Evolutionary conservation across 371 early-diverging fungal species (phyloP).

Genomic region (Mucor circinelloides): DNA sequence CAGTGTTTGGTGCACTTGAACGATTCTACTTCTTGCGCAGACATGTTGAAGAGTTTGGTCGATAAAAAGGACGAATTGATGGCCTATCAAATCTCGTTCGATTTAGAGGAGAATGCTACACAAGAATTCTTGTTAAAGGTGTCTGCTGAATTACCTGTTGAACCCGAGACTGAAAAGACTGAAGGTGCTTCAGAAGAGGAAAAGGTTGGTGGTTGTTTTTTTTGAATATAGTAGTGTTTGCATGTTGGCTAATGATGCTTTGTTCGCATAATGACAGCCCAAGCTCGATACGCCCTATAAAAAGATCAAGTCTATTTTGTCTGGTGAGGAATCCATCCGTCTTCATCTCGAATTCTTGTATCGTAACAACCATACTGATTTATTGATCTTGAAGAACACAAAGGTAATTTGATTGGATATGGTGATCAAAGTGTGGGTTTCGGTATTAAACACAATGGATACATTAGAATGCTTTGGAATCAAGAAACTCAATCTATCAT

Average conservation of each 20-base stretch:
- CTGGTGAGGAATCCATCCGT: conserved; percentile 86
- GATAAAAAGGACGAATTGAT: conserved; percentile 66
- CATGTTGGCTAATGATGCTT: not conserved
- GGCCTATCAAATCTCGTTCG: conserved; percentile 98
- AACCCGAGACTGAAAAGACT: conserved; percentile 47
- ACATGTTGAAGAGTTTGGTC: conserved; percentile 70
- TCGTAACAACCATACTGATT: conserved; percentile 93
- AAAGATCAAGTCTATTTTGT: conserved; percentile 79
- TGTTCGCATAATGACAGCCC: conserved; percentile 1
- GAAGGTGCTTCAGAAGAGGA: conserved; percentile 33
- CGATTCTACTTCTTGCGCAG: conserved; percentile 72
- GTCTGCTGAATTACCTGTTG: conserved; percentile 56
- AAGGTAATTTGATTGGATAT: conserved; percentile 53
- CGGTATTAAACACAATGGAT: not conserved
- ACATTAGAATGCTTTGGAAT: conserved; percentile 78
- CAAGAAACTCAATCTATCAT: conserved; percentile 91
- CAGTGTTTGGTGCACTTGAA: conserved; percentile 92
- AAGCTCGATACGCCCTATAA: conserved; percentile 33
- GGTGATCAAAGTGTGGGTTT: not conserved
- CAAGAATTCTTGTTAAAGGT: conserved; percentile 90
- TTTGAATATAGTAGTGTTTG: too few species aligned
- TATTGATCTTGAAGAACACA: conserved; percentile 91
- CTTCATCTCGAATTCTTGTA: conserved; percentile 93
- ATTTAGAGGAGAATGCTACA: conserved; percentile 92
- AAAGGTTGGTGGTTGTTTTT: conserved; percentile 51